phyloP scores from a whole-genome alignment of 257 asterid genomes.

The Solanum virginianum region DNA sequence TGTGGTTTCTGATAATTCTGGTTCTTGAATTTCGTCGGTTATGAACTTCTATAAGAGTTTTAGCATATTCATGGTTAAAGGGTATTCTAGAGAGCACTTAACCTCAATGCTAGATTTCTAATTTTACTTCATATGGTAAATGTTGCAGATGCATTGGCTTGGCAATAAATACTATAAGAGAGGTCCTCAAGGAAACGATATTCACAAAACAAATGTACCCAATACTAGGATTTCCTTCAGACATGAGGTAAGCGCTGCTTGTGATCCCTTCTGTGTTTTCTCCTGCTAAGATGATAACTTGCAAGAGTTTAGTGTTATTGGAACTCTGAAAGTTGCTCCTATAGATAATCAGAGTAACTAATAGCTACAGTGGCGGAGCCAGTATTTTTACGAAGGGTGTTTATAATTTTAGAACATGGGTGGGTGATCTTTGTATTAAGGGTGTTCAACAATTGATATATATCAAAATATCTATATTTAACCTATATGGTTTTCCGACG shows the following conservation, averaged over 20 bases:
- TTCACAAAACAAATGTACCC: constrained; percentile 51
- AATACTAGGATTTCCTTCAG: constrained; percentile 71
- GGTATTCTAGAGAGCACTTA: not conserved
- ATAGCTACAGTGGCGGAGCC: too few relatives aligned
- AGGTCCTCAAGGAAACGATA: constrained; percentile 67
- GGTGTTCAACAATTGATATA: too few relatives aligned
- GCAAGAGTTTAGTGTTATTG: not conserved
- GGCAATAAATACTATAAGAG: constrained; percentile 61
- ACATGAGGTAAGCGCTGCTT: constrained; percentile 47
- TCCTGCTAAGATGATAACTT: not conserved
- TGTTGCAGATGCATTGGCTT: constrained; percentile 72
- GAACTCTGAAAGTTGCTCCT: not conserved
- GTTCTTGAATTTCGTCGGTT: not conserved
- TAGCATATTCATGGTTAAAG: not conserved
- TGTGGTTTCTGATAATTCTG: not conserved
- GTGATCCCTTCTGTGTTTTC: not conserved
- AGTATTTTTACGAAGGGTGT: too few relatives aligned
- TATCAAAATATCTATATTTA: too few relatives aligned
- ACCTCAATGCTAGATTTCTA: not conserved
- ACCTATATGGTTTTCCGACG: too few relatives aligned
- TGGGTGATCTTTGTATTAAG: too few relatives aligned
- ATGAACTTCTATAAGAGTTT: not conserved
- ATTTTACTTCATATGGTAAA: not conserved
- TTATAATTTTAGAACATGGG: too few relatives aligned
- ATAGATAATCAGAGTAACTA: not conserved